Conservation (phyloP, 306 rosid genomes). For the Chamaecrista fasciculata region DNA sequence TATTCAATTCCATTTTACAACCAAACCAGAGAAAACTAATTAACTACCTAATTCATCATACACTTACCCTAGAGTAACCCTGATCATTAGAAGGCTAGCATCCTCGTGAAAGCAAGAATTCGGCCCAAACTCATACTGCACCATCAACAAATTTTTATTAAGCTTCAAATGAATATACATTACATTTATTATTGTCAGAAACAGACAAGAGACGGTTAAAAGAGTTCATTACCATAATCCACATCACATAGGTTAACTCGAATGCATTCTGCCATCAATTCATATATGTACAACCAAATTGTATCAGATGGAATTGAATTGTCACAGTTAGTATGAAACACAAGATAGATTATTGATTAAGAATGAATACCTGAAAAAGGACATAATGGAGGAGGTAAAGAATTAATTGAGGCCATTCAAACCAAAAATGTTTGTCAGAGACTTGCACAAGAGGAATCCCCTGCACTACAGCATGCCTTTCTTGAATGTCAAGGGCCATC, state of each 20-base stretch:
- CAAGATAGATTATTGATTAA: no score
- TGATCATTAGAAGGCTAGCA: not conserved
- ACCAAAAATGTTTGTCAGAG: slow-evolving; percentile 88
- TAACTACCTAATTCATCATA: no score
- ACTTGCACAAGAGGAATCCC: slow-evolving; percentile 98
- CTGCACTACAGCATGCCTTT: slow-evolving; percentile 91
- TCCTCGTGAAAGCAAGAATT: slow-evolving; percentile 83
- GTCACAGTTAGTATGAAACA: not conserved
- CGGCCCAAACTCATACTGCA: slow-evolving; percentile 94
- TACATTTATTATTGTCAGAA: not conserved
- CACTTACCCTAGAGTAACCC: slow-evolving; percentile 80
- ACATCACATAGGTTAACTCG: slow-evolving; percentile 88
- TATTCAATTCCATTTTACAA: no score
- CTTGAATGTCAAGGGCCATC: slow-evolving; percentile 89
- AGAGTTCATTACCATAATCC: slow-evolving; percentile 68
- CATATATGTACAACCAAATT: slow-evolving; percentile 20
- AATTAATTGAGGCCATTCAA: slow-evolving; percentile 69
- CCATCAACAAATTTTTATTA: slow-evolving; percentile 11
- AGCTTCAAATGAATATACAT: not conserved
- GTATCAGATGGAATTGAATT: slow-evolving; percentile 8
- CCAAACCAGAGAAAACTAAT: no score
- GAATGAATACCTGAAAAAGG: slow-evolving; percentile 70
- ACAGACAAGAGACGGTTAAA: not conserved
- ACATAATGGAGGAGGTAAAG: slow-evolving; percentile 86
- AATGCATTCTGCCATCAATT: slow-evolving; percentile 81